A percentile compares a stretch with the other conserved stretches of the same genome.
Evolutionary conservation across 192 early-diverging fungal genomes (phyloP).

Genomic region (Spinellus fusiger): DNA sequence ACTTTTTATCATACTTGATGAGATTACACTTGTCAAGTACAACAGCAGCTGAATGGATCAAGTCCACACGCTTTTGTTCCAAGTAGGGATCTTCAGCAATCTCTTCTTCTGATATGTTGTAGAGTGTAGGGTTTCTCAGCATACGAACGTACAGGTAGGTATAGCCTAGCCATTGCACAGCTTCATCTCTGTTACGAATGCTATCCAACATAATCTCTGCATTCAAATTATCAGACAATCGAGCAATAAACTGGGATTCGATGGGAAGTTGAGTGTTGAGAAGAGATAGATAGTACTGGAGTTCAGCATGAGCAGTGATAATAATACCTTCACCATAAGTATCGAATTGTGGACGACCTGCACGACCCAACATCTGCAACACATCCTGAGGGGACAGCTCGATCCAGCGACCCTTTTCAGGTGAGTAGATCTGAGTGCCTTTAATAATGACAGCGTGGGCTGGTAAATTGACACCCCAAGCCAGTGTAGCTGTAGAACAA

Average conservation of each 20-base stretch:
- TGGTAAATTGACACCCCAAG: conserved; percentile 99
- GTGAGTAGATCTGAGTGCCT: conserved; percentile 95
- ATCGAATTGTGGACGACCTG: conserved; percentile 95
- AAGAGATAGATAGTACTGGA: conserved; percentile 93
- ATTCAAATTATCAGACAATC: conserved; percentile 88
- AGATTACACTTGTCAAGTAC: conserved; percentile 86
- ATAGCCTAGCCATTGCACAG: conserved; percentile 93
- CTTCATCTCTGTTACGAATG: conserved; percentile 86
- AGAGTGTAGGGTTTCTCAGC: conserved; percentile 84
- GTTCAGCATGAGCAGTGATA: conserved; percentile 87
- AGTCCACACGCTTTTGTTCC: conserved; percentile 79
- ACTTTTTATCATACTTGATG: conserved; percentile 92
- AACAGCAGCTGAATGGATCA: conserved; percentile 83
- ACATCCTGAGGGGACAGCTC: conserved; percentile 95
- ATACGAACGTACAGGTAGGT: conserved; percentile 96
- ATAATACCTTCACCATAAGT: conserved; percentile 95
- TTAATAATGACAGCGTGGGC: conserved; percentile 98
- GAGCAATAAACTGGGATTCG: conserved; percentile 88
- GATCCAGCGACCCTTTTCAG: conserved; percentile 93
- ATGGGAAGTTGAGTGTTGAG: conserved; percentile 96
- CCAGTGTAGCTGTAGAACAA: conserved; percentile 93
- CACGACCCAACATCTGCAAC: conserved; percentile 96
- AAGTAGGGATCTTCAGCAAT: conserved; percentile 72
- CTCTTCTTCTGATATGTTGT: conserved; percentile 70
- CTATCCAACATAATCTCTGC: conserved; percentile 95